Evolutionary conservation across 345 rosid genomes (phyloP).

Genomic region (Gossypium thurberi): DNA sequence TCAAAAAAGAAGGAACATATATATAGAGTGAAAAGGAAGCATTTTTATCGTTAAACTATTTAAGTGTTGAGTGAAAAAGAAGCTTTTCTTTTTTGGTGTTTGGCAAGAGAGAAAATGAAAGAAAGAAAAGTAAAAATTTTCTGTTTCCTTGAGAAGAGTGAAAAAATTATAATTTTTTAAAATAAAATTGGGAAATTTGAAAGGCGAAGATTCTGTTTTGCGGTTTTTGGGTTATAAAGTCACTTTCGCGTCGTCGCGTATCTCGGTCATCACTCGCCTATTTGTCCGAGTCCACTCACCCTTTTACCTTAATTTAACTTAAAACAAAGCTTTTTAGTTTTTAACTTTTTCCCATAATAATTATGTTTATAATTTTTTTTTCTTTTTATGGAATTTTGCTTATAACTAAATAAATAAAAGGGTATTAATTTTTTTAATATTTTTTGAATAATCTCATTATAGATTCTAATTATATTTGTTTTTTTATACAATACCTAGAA

Average conservation of each 20-base stretch:
- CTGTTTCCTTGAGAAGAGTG: constrained; percentile 4
- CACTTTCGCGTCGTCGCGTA: constrained; percentile 65
- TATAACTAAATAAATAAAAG: no score
- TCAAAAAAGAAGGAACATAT: constrained; percentile 17
- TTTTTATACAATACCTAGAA: rapidly evolving
- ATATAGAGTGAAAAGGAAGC: constrained; percentile 8
- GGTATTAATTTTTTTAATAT: no score
- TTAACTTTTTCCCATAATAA: no score
- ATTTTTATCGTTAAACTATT: not conserved
- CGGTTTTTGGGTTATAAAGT: constrained; percentile 20
- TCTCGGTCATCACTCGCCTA: constrained; percentile 25
- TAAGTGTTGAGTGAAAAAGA: constrained; percentile 11
- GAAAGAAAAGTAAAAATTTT: not conserved
- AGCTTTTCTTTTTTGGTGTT: constrained; percentile 16
- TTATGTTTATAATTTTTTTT: no score
- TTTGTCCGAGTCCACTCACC: constrained; percentile 14
- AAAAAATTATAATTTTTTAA: not conserved
- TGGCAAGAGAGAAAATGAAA: constrained; percentile 12
- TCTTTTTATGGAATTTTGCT: not conserved
- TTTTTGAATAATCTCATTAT: no score
- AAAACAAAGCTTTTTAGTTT: not conserved
- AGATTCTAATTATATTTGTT: no score
- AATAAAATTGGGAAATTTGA: constrained; percentile 1
- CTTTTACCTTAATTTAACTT: not conserved
- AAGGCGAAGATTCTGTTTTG: constrained; percentile 36